phyloP scores from a whole-genome alignment of 768 basidiomycete species.

The Lactifluus rugatus region DNA sequence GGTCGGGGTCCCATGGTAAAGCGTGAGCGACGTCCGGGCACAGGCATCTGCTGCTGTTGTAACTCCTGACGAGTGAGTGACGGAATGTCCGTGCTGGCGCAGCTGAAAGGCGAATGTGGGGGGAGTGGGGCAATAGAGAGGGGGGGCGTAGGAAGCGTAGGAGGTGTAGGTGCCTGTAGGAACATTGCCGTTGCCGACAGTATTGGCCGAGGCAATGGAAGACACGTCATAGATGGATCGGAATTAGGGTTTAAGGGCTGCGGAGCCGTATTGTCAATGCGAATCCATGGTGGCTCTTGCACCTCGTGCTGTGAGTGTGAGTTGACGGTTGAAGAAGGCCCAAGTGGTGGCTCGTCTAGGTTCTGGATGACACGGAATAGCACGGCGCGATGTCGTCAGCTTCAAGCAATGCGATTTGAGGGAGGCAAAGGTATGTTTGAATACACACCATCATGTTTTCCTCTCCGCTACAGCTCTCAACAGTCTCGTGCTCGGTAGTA shows the following conservation, averaged over 20 bases:
- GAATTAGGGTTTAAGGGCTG: background rate
- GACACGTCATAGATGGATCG: background rate
- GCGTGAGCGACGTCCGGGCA: slow-evolving; percentile 33
- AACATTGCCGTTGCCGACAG: background rate
- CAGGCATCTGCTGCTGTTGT: slow-evolving; percentile 9
- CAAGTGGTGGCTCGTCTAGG: slow-evolving; percentile 10
- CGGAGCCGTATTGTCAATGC: slow-evolving; percentile 26
- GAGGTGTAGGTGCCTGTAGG: slow-evolving; percentile 1
- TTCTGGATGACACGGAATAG: slow-evolving; percentile 10
- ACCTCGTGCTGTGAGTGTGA: slow-evolving; percentile 8
- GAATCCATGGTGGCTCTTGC: slow-evolving; percentile 14
- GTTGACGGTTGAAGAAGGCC: slow-evolving; percentile 1
- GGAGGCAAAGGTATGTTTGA: background rate
- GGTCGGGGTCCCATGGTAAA: slow-evolving; percentile 64
- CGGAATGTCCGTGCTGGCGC: slow-evolving; percentile 19
- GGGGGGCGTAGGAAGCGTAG: slow-evolving; percentile 1
- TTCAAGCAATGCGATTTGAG: background rate
- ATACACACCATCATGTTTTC: slow-evolving; percentile 34
- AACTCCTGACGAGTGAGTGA: slow-evolving; percentile 4
- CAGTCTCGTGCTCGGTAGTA: background rate
- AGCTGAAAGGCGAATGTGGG: slow-evolving; percentile 1
- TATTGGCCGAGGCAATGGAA: background rate
- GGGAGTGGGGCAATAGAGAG: background rate
- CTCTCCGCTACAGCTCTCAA: slow-evolving; percentile 25
- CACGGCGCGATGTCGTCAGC: background rate